Conservation (phyloP, 139 green algal species). For the Raphidocelis subcapitata region DNA sequence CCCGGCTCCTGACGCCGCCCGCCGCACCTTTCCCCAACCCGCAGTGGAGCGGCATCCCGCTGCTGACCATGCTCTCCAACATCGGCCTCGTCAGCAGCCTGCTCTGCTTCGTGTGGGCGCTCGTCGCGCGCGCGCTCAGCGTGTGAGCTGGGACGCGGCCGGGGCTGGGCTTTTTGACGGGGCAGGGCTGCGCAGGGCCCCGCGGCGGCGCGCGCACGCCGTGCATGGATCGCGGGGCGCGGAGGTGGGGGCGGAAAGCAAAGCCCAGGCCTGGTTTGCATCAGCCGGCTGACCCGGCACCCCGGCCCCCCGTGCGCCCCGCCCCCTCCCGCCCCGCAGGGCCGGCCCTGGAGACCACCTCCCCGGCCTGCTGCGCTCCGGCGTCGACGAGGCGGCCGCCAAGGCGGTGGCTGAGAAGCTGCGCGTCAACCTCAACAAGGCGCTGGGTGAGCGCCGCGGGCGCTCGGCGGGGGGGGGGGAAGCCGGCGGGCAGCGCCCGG, state of each 20-base stretch:
- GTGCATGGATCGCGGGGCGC: too few relatives aligned
- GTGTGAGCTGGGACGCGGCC: background rate
- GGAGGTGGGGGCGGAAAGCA: too few relatives aligned
- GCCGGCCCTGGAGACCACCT: background rate
- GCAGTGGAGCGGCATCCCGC: conserved; percentile 17
- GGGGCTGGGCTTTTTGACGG: too few relatives aligned
- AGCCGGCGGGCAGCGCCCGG: too few relatives aligned
- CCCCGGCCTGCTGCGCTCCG: background rate
- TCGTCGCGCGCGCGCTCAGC: background rate
- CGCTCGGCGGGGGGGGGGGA: too few relatives aligned
- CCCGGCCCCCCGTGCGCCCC: too few relatives aligned
- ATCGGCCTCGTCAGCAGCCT: background rate
- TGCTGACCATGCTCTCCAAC: conserved; percentile 25
- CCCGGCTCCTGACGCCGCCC: too few relatives aligned
- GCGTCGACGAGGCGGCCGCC: conserved; percentile 13
- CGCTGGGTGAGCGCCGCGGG: background rate
- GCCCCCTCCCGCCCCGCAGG: background rate
- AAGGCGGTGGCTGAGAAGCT: conserved; percentile 10
- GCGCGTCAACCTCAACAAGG: conserved; percentile 6
- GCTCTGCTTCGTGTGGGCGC: conserved; percentile 4
- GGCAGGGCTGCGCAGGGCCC: too few relatives aligned
- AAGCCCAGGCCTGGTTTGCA: too few relatives aligned
- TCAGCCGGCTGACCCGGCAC: too few relatives aligned
- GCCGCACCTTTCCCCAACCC: too few relatives aligned
- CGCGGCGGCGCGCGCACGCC: too few relatives aligned